phyloP scores from a whole-genome alignment of 2,329 filamentous ascomycete species.

The Claviceps arundinis region DNA sequence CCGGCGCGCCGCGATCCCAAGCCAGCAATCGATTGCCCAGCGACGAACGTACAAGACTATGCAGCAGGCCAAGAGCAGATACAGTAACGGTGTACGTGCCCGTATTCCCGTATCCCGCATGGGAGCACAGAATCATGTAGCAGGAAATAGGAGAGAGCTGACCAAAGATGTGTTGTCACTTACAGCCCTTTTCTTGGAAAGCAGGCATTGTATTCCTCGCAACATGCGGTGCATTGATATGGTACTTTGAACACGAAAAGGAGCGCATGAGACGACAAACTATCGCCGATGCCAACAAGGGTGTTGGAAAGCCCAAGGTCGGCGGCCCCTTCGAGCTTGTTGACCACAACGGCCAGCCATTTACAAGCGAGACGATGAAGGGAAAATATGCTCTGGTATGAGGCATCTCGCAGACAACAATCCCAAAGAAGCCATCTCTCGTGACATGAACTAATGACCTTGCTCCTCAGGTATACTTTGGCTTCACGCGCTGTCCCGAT shows the following conservation, averaged over 20 bases:
- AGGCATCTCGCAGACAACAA: background rate
- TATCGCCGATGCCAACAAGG: constrained; percentile 84
- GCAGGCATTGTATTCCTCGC: constrained; percentile 74
- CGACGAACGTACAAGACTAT: constrained; percentile 37
- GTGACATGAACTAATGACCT: background rate
- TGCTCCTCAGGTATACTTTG: constrained; percentile 70
- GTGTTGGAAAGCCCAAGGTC: constrained; percentile 83
- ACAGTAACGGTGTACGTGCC: constrained; percentile 38
- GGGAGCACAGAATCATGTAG: background rate
- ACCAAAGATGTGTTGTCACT: constrained; percentile 9
- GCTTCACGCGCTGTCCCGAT: constrained; percentile 95
- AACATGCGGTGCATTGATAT: constrained; percentile 62
- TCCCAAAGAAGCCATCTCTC: background rate
- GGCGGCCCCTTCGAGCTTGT: constrained; percentile 73
- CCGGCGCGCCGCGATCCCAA: constrained; percentile 17
- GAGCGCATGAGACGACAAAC: constrained; percentile 77
- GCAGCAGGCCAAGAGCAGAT: constrained; percentile 45
- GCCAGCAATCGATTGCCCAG: constrained; percentile 22
- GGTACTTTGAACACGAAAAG: constrained; percentile 93
- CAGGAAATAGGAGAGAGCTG: constrained; percentile 9
- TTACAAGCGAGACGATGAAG: constrained; percentile 69
- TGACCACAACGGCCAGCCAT: constrained; percentile 67
- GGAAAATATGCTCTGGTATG: constrained; percentile 71
- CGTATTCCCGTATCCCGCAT: background rate
- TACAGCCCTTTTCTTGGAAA: constrained; percentile 83